Percentiles rank a stretch among this genome's conserved stretches.
Evolutionary conservation across 768 basidiomycete genomes (phyloP).

Genomic region (Serendipita indica): DNA sequence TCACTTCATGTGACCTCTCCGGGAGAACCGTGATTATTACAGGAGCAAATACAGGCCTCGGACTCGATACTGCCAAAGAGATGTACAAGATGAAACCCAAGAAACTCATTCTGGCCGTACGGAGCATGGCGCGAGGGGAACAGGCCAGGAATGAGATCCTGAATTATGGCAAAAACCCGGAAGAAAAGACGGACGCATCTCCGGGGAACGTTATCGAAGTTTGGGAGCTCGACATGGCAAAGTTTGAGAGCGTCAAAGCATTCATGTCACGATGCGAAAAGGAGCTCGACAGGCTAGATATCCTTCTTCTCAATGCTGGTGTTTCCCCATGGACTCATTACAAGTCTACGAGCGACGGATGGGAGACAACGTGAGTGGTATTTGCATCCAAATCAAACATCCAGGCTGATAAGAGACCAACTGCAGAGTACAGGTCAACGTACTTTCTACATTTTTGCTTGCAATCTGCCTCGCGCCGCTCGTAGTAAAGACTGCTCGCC

Average conservation of each 20-base stretch:
- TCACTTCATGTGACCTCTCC: neutral
- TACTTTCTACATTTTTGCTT: no score
- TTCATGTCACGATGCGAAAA: slow-evolving; percentile 9
- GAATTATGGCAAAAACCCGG: no score
- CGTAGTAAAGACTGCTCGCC: no score
- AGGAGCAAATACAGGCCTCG: slow-evolving; percentile 13
- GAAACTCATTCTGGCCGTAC: slow-evolving; percentile 23
- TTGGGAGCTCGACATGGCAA: slow-evolving; percentile 9
- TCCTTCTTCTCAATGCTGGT: slow-evolving; percentile 11
- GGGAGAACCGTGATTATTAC: slow-evolving; percentile 14
- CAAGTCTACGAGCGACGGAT: slow-evolving; percentile 7
- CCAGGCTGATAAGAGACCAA: no score
- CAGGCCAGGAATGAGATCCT: neutral
- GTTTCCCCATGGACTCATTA: neutral
- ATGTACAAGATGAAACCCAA: slow-evolving; percentile 23
- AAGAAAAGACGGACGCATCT: neutral
- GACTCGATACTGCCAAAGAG: slow-evolving; percentile 17
- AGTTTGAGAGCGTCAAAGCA: neutral
- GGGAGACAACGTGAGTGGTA: slow-evolving; percentile 12
- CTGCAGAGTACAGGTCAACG: no score
- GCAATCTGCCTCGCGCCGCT: neutral
- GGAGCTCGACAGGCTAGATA: slow-evolving; percentile 10
- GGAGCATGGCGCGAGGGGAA: slow-evolving; percentile 20
- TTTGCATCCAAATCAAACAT: no score
- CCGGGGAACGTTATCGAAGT: neutral